phyloP scores from a whole-genome alignment of 1,139 yeast species.

The Taphrina confusa region DNA sequence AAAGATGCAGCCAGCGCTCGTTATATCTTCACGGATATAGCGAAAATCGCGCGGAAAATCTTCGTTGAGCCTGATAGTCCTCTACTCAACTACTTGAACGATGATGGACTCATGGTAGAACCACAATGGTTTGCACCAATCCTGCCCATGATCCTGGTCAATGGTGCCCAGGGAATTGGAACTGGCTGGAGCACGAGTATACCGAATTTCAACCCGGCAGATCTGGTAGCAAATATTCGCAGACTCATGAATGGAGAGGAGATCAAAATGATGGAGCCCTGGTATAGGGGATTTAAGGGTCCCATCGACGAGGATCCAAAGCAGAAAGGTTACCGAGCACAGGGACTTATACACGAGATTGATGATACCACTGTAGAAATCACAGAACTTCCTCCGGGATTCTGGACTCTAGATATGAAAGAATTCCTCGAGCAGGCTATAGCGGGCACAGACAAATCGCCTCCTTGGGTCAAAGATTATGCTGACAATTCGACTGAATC shows the following conservation, averaged over 20 bases:
- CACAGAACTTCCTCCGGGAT: constrained; percentile 86
- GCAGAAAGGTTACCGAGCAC: constrained; percentile 67
- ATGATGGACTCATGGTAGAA: constrained; percentile 91
- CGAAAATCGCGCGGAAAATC: constrained; percentile 69
- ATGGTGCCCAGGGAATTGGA: constrained; percentile 98
- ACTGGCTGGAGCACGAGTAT: constrained; percentile 98
- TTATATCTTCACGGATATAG: constrained; percentile 87
- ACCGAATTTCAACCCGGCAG: constrained; percentile 86
- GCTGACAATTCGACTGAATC: constrained; percentile 91
- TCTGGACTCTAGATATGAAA: constrained; percentile 90
- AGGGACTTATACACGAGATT: constrained; percentile 77
- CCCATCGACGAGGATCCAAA: constrained; percentile 55
- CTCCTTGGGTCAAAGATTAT: constrained; percentile 91
- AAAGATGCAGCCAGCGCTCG: constrained; percentile 98
- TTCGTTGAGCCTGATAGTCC: constrained; percentile 83
- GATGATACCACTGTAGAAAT: constrained; percentile 82
- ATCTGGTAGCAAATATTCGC: constrained; percentile 71
- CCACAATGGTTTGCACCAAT: constrained; percentile 96
- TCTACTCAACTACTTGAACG: constrained; percentile 75
- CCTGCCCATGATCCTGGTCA: constrained; percentile 86
- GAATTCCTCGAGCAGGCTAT: constrained; percentile 76
- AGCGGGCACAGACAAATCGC: constrained; percentile 66
- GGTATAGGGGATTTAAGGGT: constrained; percentile 98
- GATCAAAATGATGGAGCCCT: constrained; percentile 75
- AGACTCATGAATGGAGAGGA: constrained; percentile 74